These are phyloP conservation scores for Acorus gramineus DNA, from an alignment of 106 monocot genomes.

Conservation along the genomic window DNA sequence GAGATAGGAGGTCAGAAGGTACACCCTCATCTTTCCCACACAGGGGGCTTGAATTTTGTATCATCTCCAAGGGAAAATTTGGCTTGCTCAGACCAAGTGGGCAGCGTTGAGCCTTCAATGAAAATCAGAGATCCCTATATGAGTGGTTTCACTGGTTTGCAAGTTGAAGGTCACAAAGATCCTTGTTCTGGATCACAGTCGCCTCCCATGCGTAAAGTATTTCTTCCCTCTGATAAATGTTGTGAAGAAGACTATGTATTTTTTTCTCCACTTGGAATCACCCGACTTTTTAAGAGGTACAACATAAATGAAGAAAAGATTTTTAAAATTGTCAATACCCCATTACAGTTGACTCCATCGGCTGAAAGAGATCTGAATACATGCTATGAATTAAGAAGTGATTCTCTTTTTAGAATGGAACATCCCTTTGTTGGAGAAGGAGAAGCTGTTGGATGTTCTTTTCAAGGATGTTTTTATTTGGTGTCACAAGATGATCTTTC, in stretches of 20 bases:
- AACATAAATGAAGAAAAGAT: slow-evolving; percentile 12
- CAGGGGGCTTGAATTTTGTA: slow-evolving; percentile 5
- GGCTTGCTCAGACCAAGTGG: slow-evolving; percentile 2
- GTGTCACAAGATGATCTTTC: slow-evolving; percentile 60
- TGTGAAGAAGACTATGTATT: slow-evolving; percentile 33
- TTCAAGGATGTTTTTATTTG: slow-evolving; percentile 70
- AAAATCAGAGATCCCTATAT: slow-evolving; percentile 13
- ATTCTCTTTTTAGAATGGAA: slow-evolving; percentile 18
- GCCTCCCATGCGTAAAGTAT: slow-evolving; percentile 38
- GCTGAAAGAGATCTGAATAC: slow-evolving; percentile 30
- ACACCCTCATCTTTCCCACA: slow-evolving; percentile 10
- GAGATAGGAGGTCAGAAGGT: slow-evolving; percentile 37
- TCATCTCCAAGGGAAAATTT: slow-evolving; percentile 1
- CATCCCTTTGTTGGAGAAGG: slow-evolving; percentile 34
- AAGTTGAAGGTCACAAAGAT: slow-evolving; percentile 7
- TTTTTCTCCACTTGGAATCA: slow-evolving; percentile 78
- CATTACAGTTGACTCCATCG: slow-evolving; percentile 33
- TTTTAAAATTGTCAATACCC: slow-evolving; percentile 47
- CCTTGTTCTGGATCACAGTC: slow-evolving; percentile 4
- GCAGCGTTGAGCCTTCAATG: slow-evolving; percentile 11
- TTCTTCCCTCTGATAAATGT: slow-evolving; percentile 48
- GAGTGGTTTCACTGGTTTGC: slow-evolving; percentile 30
- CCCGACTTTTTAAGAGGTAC: slow-evolving; percentile 30
- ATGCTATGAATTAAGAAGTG: slow-evolving; percentile 3
- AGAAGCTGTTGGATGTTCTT: slow-evolving; percentile 63